Conservation (phyloP, 805 yeast genomes). For the Starmerella roubikii region DNA sequence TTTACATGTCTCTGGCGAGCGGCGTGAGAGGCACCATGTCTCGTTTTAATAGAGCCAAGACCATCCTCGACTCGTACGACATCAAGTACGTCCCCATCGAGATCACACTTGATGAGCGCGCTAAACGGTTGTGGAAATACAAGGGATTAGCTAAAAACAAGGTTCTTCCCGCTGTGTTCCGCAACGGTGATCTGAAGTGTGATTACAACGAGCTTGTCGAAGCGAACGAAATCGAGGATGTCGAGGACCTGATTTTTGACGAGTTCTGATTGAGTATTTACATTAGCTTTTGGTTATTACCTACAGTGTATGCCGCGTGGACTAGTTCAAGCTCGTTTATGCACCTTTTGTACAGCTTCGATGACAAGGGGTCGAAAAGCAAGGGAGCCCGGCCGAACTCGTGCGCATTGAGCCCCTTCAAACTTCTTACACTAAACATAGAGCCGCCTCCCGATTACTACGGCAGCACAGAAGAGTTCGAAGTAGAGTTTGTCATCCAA, state of each 20-base stretch:
- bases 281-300: no score
- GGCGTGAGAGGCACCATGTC: slow-evolving; percentile 54
- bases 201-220: slow-evolving; percentile 75
- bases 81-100: slow-evolving; percentile 56
- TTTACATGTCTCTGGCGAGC: slow-evolving; percentile 80
- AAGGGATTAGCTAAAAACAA: slow-evolving; percentile 43
- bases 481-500: slow-evolving; percentile 5
- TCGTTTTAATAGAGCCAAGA: slow-evolving; percentile 56
- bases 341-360: no score
- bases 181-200: slow-evolving; percentile 70
- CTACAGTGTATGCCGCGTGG: no score
- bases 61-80: slow-evolving; percentile 60
- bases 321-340: no score
- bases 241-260: slow-evolving; percentile 21
- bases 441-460: slow-evolving; percentile 1
- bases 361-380: no score
- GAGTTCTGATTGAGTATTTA: slow-evolving; percentile 12
- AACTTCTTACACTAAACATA: not conserved
- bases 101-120: slow-evolving; percentile 71
- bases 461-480: slow-evolving; percentile 10
- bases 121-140: slow-evolving; percentile 68
- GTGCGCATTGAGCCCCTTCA: no score
- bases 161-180: slow-evolving; percentile 65
- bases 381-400: not conserved
- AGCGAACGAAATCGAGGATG: slow-evolving; percentile 46